Conservation (phyloP, 345 rosid genomes). For the Carallia brachiata region DNA sequence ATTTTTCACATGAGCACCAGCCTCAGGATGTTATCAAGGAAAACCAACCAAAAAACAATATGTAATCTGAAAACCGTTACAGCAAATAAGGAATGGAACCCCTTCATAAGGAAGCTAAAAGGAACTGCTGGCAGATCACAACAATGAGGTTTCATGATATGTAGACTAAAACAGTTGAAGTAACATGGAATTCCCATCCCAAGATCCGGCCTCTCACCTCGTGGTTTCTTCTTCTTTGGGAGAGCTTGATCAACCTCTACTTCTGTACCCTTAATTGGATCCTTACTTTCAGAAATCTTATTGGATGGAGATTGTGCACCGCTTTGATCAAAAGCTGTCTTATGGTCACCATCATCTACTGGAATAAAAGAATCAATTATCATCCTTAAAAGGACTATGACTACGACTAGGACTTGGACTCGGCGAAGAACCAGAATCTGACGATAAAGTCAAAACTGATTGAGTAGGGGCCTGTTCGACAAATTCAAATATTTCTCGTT, state of each 20-base stretch:
- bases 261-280: constrained; percentile 25
- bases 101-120: background rate
- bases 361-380: constrained; percentile 30
- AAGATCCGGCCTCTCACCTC: constrained; percentile 30
- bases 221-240: constrained; percentile 28
- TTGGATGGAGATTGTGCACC: constrained; percentile 19
- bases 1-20: constrained; percentile 29
- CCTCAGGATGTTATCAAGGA: constrained; percentile 31
- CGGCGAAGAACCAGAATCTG: constrained; percentile 51
- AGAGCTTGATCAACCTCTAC: constrained; percentile 25
- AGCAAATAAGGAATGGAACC: background rate
- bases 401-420: constrained; percentile 32
- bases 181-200: background rate
- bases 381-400: constrained; percentile 36
- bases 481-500: background rate
- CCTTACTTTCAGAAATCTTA: constrained; percentile 27
- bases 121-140: background rate
- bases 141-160: background rate
- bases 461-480: constrained; percentile 53
- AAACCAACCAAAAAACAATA: background rate
- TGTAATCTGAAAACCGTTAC: background rate
- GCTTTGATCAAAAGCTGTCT: constrained; percentile 10
- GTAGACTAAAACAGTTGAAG: background rate
- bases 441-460: constrained; percentile 48
- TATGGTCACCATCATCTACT: constrained; percentile 20